phyloP scores from a whole-genome alignment of 1,284 basidiomycete genomes.

The Veloboletus limbatus region DNA sequence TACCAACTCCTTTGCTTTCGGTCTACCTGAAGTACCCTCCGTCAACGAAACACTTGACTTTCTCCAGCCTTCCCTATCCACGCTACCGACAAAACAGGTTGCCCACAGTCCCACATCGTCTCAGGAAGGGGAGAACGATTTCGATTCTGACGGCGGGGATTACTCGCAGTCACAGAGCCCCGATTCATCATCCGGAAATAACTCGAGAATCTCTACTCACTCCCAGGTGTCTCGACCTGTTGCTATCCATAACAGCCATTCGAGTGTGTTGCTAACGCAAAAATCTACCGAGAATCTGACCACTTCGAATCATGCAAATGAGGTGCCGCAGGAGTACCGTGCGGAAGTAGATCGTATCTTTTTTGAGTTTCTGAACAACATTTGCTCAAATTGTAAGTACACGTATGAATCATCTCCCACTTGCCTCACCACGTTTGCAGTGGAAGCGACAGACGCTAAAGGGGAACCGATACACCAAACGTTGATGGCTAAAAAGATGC shows the following conservation, averaged over 20 bases:
- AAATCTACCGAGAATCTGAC: conserved; percentile 34
- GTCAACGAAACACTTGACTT: conserved; percentile 30
- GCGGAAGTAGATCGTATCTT: conserved; percentile 87
- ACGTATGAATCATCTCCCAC: conserved; percentile 5
- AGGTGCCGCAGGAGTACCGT: conserved; percentile 79
- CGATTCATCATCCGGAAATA: conserved; percentile 30
- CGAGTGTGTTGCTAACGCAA: conserved; percentile 21
- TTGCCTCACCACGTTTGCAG: conserved; percentile 42
- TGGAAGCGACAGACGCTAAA: conserved; percentile 90
- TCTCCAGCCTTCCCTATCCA: conserved; percentile 25
- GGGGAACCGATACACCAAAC: conserved; percentile 98
- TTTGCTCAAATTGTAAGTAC: conserved; percentile 87
- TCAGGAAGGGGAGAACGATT: conserved; percentile 43
- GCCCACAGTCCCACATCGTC: conserved; percentile 36
- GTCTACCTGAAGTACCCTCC: conserved; percentile 33
- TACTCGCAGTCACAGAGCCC: conserved; percentile 31
- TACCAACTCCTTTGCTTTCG: conserved; percentile 44
- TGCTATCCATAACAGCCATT: conserved; percentile 20
- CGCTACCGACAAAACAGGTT: conserved; percentile 13
- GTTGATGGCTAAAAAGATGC: conserved; percentile 99
- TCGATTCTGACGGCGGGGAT: conserved; percentile 39
- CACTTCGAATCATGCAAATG: conserved; percentile 47
- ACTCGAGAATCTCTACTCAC: conserved; percentile 20
- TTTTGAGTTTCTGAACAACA: conserved; percentile 82
- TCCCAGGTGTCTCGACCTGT: conserved; percentile 24